Percentiles rank a stretch among this genome's conserved stretches.
These are phyloP conservation scores for Gossypium bickii DNA, from an alignment of 345 rosid species.

Conservation along the genomic window DNA sequence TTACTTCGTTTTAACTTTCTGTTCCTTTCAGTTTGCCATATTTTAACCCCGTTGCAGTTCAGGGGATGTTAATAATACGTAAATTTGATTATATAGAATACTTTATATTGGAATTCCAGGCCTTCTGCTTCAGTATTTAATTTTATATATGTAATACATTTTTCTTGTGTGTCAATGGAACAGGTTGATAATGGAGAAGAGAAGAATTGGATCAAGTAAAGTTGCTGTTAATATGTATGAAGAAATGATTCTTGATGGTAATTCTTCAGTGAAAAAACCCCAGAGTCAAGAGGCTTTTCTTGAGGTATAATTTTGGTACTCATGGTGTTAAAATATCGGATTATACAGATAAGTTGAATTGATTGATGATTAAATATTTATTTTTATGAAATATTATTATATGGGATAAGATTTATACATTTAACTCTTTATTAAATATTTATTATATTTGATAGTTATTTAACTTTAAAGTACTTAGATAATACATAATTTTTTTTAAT, in stretches of 20 bases:
- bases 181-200: slow-evolving; percentile 38
- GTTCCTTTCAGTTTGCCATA: not conserved
- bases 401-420: no score
- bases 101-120: not conserved
- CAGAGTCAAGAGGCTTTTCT: slow-evolving; percentile 30
- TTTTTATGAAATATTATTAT: no score
- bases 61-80: not conserved
- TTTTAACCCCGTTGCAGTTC: not conserved
- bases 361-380: no score
- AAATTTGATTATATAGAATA: not conserved
- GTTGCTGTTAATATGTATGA: slow-evolving; percentile 48
- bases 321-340: not conserved
- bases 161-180: slow-evolving; percentile 6
- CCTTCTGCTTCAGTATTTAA: not conserved
- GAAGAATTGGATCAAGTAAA: slow-evolving; percentile 60
- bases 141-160: not conserved
- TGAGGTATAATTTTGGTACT: slow-evolving; percentile 35
- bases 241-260: slow-evolving; percentile 38
- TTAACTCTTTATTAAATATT: no score
- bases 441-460: no score
- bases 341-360: no score
- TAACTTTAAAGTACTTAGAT: no score
- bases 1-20: not conserved
- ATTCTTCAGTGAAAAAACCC: slow-evolving; percentile 30
- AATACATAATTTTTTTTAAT: no score